phyloP scores from a whole-genome alignment of 352 stramenopile species.

The Globisporangium barbulae region DNA sequence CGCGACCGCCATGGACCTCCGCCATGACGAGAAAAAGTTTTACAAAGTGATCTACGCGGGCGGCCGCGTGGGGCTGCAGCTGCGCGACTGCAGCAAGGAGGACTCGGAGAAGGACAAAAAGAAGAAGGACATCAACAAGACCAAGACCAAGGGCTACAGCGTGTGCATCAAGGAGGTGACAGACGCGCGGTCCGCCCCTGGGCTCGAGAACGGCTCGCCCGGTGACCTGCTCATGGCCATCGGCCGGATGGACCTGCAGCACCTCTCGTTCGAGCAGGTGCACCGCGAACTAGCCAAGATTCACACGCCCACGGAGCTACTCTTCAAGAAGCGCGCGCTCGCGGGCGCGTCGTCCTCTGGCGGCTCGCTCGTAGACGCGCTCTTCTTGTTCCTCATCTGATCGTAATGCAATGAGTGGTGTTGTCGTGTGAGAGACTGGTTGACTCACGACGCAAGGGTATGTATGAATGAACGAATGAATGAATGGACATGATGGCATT shows the following conservation, averaged over 20 bases:
- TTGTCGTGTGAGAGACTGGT: background rate
- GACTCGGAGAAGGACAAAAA: conserved; percentile 39
- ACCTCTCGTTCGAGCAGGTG: conserved; percentile 59
- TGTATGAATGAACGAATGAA: background rate
- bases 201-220: conserved; percentile 43
- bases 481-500: background rate
- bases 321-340: conserved; percentile 63
- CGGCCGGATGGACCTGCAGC: conserved; percentile 56
- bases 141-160: conserved; percentile 67
- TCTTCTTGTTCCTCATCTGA: conserved; percentile 61
- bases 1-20: conserved; percentile 21
- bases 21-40: conserved; percentile 42
- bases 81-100: conserved; percentile 45
- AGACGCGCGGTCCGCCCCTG: conserved; percentile 37
- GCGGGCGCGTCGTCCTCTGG: conserved; percentile 23
- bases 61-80: conserved; percentile 39
- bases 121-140: conserved; percentile 45
- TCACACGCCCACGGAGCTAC: conserved; percentile 38
- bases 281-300: conserved; percentile 43
- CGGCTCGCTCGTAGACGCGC: conserved; percentile 48
- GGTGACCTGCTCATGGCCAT: conserved; percentile 77
- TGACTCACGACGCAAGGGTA: background rate
- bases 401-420: background rate
- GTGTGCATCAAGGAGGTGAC: conserved; percentile 57
- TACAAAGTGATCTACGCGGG: conserved; percentile 69